These are phyloP conservation scores for Dentiscutata heterogama DNA, from an alignment of 371 early-diverging fungal genomes.

Conservation along the genomic window DNA sequence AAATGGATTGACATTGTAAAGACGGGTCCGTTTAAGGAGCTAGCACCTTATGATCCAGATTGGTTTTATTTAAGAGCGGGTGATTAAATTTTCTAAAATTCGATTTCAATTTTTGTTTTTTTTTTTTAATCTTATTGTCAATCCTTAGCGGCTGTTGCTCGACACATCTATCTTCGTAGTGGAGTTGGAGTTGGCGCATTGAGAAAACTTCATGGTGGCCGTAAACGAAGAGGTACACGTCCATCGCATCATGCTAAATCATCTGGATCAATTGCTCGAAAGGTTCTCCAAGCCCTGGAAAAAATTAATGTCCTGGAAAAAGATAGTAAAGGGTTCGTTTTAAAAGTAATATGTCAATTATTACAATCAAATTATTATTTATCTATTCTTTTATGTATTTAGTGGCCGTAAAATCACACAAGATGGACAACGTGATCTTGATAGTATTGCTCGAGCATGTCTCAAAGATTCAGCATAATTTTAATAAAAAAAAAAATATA, in stretches of 20 bases:
- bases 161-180: constrained; percentile 97
- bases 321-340: constrained; percentile 83
- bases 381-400: constrained; percentile 25
- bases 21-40: constrained; percentile 96
- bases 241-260: constrained; percentile 92
- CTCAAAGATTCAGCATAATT: not conserved
- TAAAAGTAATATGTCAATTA: not conserved
- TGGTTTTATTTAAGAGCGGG: constrained; percentile 99
- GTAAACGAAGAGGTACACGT: constrained; percentile 92
- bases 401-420: constrained; percentile 88
- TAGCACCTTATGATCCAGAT: constrained; percentile 97
- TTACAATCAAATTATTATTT: constrained; percentile 34
- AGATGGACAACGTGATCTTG: constrained; percentile 88
- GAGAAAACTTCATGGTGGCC: constrained; percentile 93
- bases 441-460: constrained; percentile 73
- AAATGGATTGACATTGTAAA: constrained; percentile 99
- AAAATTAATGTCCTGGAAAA: constrained; percentile 96
- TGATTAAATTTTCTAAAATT: constrained; percentile 53
- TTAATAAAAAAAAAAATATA: too few species aligned
- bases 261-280: constrained; percentile 94
- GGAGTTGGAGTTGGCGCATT: constrained; percentile 96
- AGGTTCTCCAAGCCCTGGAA: constrained; percentile 97
- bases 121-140: constrained; percentile 25
- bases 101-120: not conserved
- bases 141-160: constrained; percentile 90